These are phyloP conservation scores for Penicillium pulvis DNA, from an alignment of 495 filamentous ascomycete genomes.

Conservation along the genomic window DNA sequence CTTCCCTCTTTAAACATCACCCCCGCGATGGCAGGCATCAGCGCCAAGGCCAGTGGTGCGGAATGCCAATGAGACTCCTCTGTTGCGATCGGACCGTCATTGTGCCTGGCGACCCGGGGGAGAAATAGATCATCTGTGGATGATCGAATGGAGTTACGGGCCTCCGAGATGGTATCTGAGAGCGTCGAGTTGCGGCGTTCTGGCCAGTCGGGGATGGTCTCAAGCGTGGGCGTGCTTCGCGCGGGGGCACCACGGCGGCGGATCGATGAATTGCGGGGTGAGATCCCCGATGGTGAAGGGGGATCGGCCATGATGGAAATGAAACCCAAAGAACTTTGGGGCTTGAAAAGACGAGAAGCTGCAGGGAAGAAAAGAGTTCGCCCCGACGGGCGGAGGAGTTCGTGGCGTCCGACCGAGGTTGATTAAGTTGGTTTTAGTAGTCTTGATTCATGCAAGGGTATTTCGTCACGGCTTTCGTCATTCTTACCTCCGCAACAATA, in stretches of 20 bases:
- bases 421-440: neutral
- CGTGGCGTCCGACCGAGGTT: slow-evolving; percentile 11
- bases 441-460: neutral
- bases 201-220: slow-evolving; percentile 24
- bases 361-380: slow-evolving; percentile 6
- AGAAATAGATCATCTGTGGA: slow-evolving; percentile 75
- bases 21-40: slow-evolving; percentile 83
- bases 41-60: slow-evolving; percentile 74
- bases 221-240: slow-evolving; percentile 40
- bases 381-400: slow-evolving; percentile 12
- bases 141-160: slow-evolving; percentile 63
- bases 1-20: slow-evolving; percentile 84
- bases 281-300: slow-evolving; percentile 12
- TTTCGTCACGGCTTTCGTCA: neutral
- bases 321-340: neutral
- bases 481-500: neutral
- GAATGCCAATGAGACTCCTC: slow-evolving; percentile 73
- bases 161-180: slow-evolving; percentile 70
- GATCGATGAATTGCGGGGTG: slow-evolving; percentile 23
- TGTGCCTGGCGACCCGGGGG: slow-evolving; percentile 47
- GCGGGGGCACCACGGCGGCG: slow-evolving; percentile 43
- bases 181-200: slow-evolving; percentile 73
- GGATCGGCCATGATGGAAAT: slow-evolving; percentile 23
- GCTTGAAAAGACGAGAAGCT: neutral
- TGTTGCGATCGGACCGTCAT: slow-evolving; percentile 24